Percentiles rank a stretch among this genome's conserved stretches.
phyloP scores from a whole-genome alignment of 176 grass and related monocot genomes.

The Rhynchospora tenuis region DNA sequence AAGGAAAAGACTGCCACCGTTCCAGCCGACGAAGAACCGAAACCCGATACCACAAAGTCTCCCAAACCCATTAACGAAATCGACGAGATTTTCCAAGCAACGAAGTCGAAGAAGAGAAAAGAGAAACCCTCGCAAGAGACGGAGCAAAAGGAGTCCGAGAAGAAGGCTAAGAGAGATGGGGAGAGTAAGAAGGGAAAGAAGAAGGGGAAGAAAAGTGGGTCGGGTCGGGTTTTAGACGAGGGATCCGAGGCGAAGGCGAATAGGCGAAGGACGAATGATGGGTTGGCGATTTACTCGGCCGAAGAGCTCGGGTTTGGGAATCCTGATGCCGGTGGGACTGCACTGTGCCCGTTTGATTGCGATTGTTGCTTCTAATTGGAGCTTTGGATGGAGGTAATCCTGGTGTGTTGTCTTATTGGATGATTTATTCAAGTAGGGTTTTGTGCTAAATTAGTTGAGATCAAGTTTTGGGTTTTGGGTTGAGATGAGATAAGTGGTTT shows the following conservation, averaged over 20 bases:
- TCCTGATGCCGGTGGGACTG: conserved; percentile 37
- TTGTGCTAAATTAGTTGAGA: neutral
- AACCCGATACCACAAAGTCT: conserved; percentile 34
- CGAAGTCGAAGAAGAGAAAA: conserved; percentile 42
- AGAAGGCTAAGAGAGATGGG: conserved; percentile 12
- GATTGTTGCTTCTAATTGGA: conserved; percentile 66
- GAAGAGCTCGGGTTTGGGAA: conserved; percentile 71
- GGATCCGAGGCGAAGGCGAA: conserved; percentile 33
- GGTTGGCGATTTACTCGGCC: conserved; percentile 61
- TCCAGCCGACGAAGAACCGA: neutral
- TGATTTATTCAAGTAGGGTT: conserved; percentile 4
- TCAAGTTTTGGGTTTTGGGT: neutral
- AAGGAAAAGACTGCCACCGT: neutral
- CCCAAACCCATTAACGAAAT: conserved; percentile 57
- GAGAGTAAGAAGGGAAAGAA: conserved; percentile 27
- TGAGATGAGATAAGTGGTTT: conserved; percentile 9
- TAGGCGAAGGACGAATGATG: conserved; percentile 48
- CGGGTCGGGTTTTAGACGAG: conserved; percentile 13
- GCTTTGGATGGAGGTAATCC: neutral
- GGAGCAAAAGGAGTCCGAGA: conserved; percentile 28
- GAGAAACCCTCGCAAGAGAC: neutral
- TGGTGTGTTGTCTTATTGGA: neutral
- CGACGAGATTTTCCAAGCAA: conserved; percentile 62
- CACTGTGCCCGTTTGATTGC: conserved; percentile 73
- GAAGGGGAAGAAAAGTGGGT: conserved; percentile 23